Percentiles rank a stretch among this genome's conserved stretches.
These are phyloP conservation scores for Botrytis paeoniae DNA, from an alignment of 2,329 filamentous ascomycete genomes.

Conservation along the genomic window DNA sequence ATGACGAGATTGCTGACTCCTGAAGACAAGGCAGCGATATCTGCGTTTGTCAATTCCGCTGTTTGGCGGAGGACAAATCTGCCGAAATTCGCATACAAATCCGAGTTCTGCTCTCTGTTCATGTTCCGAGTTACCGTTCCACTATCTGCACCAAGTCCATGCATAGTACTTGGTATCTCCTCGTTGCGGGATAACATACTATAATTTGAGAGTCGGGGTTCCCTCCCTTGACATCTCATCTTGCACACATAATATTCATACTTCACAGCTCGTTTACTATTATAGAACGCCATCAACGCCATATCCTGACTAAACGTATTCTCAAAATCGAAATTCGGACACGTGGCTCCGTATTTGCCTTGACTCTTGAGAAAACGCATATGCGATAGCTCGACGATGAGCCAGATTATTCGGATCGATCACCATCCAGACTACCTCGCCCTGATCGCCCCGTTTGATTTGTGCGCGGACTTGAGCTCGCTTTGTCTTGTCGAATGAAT, in stretches of 20 bases:
- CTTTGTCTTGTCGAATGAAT: not conserved
- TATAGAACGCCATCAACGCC: not conserved
- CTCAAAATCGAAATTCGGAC: not conserved
- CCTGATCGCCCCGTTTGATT: not conserved
- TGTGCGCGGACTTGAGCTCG: not conserved
- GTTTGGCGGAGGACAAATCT: not conserved
- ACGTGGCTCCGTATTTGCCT: not conserved
- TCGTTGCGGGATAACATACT: not conserved
- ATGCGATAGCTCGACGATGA: not conserved
- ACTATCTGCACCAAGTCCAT: too few species aligned
- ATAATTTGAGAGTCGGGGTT: not conserved
- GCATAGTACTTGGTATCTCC: not conserved
- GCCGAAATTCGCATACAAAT: not conserved
- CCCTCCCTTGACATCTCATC: not conserved
- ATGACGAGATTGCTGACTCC: not conserved
- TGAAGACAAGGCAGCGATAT: not conserved
- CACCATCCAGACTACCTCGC: not conserved
- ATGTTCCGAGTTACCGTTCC: too few species aligned
- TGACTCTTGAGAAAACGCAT: not conserved
- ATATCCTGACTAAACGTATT: not conserved
- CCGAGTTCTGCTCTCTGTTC: not conserved
- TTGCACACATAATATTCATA: not conserved
- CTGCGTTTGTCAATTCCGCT: not conserved
- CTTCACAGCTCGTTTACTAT: not conserved
- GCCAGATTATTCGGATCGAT: not conserved